A percentile compares a stretch with the other conserved stretches of the same genome.
Conservation (phyloP, 176 grass and related monocot genomes). For the Elaeis guineensis region DNA sequence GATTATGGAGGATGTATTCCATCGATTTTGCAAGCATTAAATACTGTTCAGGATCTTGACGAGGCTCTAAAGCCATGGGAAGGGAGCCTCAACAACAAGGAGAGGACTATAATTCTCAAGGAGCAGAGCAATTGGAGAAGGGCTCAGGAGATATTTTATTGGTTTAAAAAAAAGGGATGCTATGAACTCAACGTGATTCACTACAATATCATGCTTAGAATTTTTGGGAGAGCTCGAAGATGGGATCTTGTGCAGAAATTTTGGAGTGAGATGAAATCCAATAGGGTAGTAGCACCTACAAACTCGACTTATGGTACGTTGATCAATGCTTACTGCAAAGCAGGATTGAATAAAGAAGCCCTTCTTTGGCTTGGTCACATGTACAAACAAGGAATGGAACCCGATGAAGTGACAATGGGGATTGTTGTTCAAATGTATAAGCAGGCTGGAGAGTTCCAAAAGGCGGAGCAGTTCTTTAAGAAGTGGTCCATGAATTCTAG, state of each 20-base stretch:
- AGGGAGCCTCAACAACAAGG: constrained; percentile 44
- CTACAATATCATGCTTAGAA: constrained; percentile 64
- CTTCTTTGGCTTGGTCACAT: constrained; percentile 70
- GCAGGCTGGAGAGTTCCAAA: constrained; percentile 52
- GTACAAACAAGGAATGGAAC: constrained; percentile 62
- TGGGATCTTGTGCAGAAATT: constrained; percentile 51
- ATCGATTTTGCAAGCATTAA: constrained; percentile 49
- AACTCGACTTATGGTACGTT: constrained; percentile 64
- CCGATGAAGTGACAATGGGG: constrained; percentile 67
- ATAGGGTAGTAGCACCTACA: constrained; percentile 32
- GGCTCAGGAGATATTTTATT: constrained; percentile 57
- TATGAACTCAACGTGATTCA: constrained; percentile 75
- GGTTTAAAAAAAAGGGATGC: constrained; percentile 34
- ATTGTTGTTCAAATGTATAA: constrained; percentile 63
- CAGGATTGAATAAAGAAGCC: constrained; percentile 23
- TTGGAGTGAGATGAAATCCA: constrained; percentile 62
- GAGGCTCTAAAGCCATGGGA: constrained; percentile 71
- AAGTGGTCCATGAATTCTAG: constrained; percentile 35
- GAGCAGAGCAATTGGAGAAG: constrained; percentile 80
- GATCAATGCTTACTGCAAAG: constrained; percentile 65
- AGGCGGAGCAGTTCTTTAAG: constrained; percentile 49
- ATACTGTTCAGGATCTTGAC: constrained; percentile 30
- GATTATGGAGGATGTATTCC: constrained; percentile 63
- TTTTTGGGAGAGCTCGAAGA: constrained; percentile 36
- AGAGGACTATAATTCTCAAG: constrained; percentile 78